phyloP scores from a whole-genome alignment of 208 protist species.

The Wallacemonas sp. region DNA sequence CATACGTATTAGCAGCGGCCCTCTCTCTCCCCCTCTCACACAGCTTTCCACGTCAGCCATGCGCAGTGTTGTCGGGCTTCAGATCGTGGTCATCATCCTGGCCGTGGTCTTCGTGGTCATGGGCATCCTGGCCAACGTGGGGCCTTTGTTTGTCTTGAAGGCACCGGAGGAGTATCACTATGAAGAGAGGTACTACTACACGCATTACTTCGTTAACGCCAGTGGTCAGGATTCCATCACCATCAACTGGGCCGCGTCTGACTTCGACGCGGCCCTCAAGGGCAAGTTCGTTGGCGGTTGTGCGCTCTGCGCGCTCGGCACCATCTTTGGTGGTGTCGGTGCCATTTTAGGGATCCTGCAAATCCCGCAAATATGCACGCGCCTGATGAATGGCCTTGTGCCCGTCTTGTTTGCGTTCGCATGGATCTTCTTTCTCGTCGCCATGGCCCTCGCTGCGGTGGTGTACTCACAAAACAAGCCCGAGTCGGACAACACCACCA shows the following conservation, averaged over 20 bases:
- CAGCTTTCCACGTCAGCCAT: not conserved
- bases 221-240: not conserved
- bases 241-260: not conserved
- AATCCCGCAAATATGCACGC: not conserved
- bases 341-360: not conserved
- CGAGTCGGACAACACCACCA: no score
- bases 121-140: conserved; percentile 3
- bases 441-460: conserved; percentile 7
- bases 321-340: not conserved
- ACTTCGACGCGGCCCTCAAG: not conserved
- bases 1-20: no score
- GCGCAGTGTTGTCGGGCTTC: not conserved
- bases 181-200: conserved; percentile 14
- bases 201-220: not conserved
- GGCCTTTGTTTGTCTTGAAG: not conserved
- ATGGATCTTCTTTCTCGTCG: not conserved
- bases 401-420: not conserved
- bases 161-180: not conserved
- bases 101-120: not conserved
- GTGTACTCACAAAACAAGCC: not conserved
- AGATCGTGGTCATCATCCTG: not conserved
- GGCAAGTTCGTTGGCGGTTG: conserved; percentile 7
- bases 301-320: conserved; percentile 4
- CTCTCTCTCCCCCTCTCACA: no score
- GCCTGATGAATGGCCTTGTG: not conserved